These are phyloP conservation scores for Ceratocystis diversiconidia DNA, from an alignment of 2,329 filamentous ascomycete species.

Conservation along the genomic window DNA sequence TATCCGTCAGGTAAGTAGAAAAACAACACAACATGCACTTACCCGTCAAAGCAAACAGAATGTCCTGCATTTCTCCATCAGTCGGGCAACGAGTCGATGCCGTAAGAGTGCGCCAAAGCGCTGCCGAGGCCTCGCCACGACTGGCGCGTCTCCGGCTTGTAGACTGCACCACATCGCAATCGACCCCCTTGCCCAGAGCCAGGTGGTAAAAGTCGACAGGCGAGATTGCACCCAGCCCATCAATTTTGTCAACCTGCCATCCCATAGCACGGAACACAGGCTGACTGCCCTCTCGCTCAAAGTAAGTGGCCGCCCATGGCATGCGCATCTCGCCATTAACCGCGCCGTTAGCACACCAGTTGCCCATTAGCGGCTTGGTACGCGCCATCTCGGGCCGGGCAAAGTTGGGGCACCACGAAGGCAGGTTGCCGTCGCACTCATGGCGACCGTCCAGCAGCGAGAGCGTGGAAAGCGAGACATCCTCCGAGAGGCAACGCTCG, in stretches of 20 bases:
- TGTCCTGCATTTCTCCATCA: slow-evolving; percentile 12
- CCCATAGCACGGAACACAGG: slow-evolving; percentile 16
- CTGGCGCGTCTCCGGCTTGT: background rate
- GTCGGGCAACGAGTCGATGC: slow-evolving; percentile 11
- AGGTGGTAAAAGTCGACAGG: slow-evolving; percentile 7
- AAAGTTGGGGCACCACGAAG: slow-evolving; percentile 18
- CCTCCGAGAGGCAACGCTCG: slow-evolving; percentile 13
- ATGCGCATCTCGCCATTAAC: slow-evolving; percentile 12
- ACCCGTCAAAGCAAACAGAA: slow-evolving; percentile 13
- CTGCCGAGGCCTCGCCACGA: slow-evolving; percentile 8
- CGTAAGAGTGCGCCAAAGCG: slow-evolving; percentile 11
- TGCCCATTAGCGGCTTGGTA: background rate
- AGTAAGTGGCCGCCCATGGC: slow-evolving; percentile 17
- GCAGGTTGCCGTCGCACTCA: slow-evolving; percentile 6
- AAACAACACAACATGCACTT: background rate
- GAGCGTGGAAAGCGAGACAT: slow-evolving; percentile 11
- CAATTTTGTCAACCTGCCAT: slow-evolving; percentile 15
- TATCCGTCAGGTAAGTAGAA: background rate
- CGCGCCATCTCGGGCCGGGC: slow-evolving; percentile 10
- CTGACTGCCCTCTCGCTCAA: slow-evolving; percentile 9
- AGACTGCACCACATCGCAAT: slow-evolving; percentile 11
- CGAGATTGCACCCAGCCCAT: slow-evolving; percentile 16
- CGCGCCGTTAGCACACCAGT: slow-evolving; percentile 15
- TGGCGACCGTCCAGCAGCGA: slow-evolving; percentile 16
- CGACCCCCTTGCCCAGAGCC: slow-evolving; percentile 5